These are phyloP conservation scores for Dalbergia cultrata DNA, from an alignment of 306 rosid genomes.

Conservation along the genomic window DNA sequence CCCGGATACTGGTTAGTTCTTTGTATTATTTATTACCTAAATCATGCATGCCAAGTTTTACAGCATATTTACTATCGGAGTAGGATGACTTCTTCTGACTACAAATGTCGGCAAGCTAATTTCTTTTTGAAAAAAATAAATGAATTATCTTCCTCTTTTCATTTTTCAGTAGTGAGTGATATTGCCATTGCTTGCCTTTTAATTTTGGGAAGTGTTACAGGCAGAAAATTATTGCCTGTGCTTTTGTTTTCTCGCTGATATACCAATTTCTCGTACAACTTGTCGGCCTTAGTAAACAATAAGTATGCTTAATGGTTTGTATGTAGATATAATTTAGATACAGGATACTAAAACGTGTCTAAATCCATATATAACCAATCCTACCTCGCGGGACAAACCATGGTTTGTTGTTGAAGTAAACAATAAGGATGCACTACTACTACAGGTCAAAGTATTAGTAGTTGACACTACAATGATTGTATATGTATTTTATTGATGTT, in stretches of 20 bases:
- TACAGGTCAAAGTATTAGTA: neutral
- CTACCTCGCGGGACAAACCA: no score
- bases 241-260: neutral
- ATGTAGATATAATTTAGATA: no score
- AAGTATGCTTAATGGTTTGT: neutral
- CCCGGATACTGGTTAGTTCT: slow-evolving; percentile 78
- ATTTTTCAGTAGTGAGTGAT: neutral
- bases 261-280: no score
- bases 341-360: no score
- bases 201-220: neutral
- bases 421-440: neutral
- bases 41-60: neutral
- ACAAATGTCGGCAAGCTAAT: neutral
- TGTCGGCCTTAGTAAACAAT: neutral
- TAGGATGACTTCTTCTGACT: neutral
- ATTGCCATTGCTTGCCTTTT: neutral
- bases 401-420: no score
- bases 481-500: neutral
- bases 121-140: no score
- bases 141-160: neutral
- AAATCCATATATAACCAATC: no score
- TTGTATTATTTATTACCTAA: neutral
- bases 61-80: neutral
- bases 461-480: neutral
- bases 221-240: neutral